Evolutionary conservation across 495 filamentous ascomycete species (phyloP).

Genomic region (Aspergillus incahuasiensis): DNA sequence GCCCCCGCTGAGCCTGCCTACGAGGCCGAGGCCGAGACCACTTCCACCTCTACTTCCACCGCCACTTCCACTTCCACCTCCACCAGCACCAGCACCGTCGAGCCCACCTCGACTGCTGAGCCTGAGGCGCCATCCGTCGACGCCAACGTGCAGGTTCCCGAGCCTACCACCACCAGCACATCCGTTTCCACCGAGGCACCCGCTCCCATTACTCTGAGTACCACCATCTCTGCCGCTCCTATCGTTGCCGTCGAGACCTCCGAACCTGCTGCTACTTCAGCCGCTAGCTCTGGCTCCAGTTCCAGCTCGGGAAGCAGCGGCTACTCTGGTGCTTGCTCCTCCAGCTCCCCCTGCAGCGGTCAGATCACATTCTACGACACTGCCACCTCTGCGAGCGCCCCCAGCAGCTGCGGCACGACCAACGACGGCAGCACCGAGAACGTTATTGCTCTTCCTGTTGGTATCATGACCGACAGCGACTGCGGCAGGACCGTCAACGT

Average conservation of each 20-base stretch:
- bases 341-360: slow-evolving; percentile 33
- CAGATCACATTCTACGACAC: slow-evolving; percentile 48
- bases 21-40: slow-evolving; percentile 15
- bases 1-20: slow-evolving; percentile 4
- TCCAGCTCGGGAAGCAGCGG: slow-evolving; percentile 19
- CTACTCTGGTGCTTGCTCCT: slow-evolving; percentile 32
- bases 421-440: slow-evolving; percentile 39
- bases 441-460: slow-evolving; percentile 43
- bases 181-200: not conserved
- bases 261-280: slow-evolving; percentile 1
- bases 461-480: slow-evolving; percentile 55
- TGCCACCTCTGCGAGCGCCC: slow-evolving; percentile 28
- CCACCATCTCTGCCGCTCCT: not conserved
- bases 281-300: slow-evolving; percentile 5
- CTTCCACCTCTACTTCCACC: slow-evolving; percentile 3
- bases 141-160: slow-evolving; percentile 5
- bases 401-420: slow-evolving; percentile 43
- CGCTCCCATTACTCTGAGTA: not conserved
- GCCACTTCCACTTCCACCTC: slow-evolving; percentile 1
- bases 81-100: slow-evolving; percentile 11
- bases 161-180: not conserved
- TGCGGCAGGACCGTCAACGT: slow-evolving; percentile 67
- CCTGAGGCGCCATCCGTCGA: not conserved
- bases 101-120: slow-evolving; percentile 6
- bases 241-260: not conserved